Base-by-base conservation (phyloP, 345 rosid genomes). In the Citrus unshiu region DNA sequence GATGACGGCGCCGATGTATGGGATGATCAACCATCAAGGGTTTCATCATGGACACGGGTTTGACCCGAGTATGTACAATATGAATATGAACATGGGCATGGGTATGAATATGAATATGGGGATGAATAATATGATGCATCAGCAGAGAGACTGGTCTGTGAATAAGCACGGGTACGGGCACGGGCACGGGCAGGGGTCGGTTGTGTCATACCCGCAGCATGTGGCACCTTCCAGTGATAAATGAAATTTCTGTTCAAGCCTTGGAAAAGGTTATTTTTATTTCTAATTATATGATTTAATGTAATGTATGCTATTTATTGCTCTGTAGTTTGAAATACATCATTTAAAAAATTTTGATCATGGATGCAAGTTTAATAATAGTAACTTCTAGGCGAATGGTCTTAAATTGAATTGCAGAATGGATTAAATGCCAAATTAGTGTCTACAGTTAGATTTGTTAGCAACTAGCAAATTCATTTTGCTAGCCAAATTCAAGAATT, bases 1-100 rank as follows among this genome's bases (percentile, higher is more conserved):
- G 27, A 77, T 84, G 82, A 87, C 90, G 51, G 87, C 89, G 93
- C 96, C 94, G 4, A 80, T 91, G 24, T 92, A 85, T 70, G 93
- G 93, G 46, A 92, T 86, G 76, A 79, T 89, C 83, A 75, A 49
- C 78, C 70, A 64, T 70, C 70, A 75, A 6, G 78, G 78, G n/a
- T 75, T 75, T 75, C 78, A 75, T 46, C 69, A 61, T 4, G 71
- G 62, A 29, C 62, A 75, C 68, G 90, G 87, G 57, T 88, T 87
- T 60, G 89, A 91, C 57, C 72, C 87, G 39, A 88, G 89, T 83
- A 79, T 85, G 0, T 90, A 86, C 34, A 75, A 64, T 22, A 75
- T 75, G 78, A 75, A 65, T 13, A 75, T 74, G 77, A 29, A 18
- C 30, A 74, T 62, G 77, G 25, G 19, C 61, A 34, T 59, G 54